Evolutionary conservation across 441 rosid species (phyloP), one percentile per base, ranked within the genome.

Genomic region (Jatropha podagrica): DNA sequence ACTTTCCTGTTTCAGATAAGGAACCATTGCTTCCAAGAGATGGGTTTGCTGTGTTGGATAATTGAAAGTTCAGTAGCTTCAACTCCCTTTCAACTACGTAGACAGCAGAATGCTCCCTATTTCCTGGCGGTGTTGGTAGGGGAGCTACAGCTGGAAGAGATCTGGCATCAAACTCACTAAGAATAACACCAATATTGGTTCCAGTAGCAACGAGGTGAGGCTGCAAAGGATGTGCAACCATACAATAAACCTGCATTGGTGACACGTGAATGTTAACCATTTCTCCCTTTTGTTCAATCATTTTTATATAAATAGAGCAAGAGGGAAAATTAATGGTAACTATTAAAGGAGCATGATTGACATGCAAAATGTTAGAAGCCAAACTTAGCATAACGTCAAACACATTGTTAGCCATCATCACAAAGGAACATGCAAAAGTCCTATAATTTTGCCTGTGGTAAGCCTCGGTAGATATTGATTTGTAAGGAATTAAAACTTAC

Each of bases 181-280:
- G 81, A 82, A 96, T 92, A 74, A 96, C 86, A 85, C 99, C 99
- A 80, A 94, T 82, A 82, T 91, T 96, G 80, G 98, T 94, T 79
- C 99, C 99, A 74, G 97, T 87, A 72, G 94, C 99, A 71, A 96
- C 98, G 69, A 96, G 97, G 83, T 96, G 98, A 74, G 99, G 98
- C 88, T 94, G 99, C 67, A 96, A 85, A 77, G 96, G 87, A 88
- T 96, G 99, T 74, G 97, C 97, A 79, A 89, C 97, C 98, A 96
- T 96, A 78, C 98, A 94, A 83, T 90, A 94, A 74, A 94, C 98
- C 99, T 96, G 88, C 83, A 81, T 75, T 40, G 75, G 68, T 74
- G 80, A 79, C 46, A 55, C 32, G 32, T 48, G 63, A 80, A 80
- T 65, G 76, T 78, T 80, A 80, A 71, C 77, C 64, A 38, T 7